These are phyloP conservation scores for Dictyostelium purpureum DNA, from an alignment of 78 protist genomes.

Conservation along the genomic window DNA sequence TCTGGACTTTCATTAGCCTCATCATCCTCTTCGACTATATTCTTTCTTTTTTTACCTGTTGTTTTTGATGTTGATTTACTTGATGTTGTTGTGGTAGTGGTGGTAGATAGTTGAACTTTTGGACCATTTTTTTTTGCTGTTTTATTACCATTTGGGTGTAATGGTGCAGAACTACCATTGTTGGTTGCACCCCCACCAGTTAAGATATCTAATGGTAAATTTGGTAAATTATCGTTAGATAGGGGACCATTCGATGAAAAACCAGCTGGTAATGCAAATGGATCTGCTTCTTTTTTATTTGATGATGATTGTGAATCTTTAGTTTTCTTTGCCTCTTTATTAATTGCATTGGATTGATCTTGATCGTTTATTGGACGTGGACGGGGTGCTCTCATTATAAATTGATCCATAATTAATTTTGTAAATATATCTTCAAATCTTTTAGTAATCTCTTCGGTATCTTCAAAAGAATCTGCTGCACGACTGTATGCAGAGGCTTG, in stretches of 20 bases:
- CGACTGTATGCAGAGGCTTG: conserved; percentile 1
- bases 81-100: neutral
- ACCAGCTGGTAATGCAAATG: conserved; percentile 27
- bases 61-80: neutral
- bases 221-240: neutral
- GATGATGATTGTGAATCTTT: neutral
- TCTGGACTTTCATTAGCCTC: conserved; percentile 8
- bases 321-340: neutral
- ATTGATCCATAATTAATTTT: conserved; percentile 49
- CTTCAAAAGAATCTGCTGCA: neutral
- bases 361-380: conserved; percentile 2
- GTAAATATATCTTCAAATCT: conserved; percentile 57
- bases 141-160: neutral
- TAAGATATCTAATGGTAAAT: neutral
- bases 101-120: neutral
- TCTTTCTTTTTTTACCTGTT: conserved; percentile 40
- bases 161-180: neutral
- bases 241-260: neutral
- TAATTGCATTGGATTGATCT: neutral
- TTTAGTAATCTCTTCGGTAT: neutral
- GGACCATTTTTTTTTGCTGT: neutral
- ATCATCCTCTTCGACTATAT: conserved; percentile 20
- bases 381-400: conserved; percentile 65
- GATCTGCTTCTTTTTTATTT: neutral
- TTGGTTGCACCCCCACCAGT: neutral